phyloP scores from a whole-genome alignment of 2,329 filamentous ascomycete genomes.

The Ophioceras dolichostomum region DNA sequence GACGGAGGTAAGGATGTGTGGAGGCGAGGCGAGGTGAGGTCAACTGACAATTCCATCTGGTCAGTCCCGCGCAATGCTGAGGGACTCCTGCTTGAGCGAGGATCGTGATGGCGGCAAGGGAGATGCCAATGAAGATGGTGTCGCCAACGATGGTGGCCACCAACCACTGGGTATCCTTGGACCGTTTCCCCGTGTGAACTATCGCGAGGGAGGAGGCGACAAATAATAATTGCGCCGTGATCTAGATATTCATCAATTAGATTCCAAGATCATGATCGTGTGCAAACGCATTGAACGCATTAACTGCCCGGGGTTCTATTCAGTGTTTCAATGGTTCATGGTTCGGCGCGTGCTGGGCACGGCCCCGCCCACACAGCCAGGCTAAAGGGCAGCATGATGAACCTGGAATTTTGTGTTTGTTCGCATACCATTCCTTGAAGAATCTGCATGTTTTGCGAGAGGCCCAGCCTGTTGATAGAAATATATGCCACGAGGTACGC shows the following conservation, averaged over 20 bases:
- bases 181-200: constrained; percentile 15
- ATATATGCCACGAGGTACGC: constrained; percentile 20
- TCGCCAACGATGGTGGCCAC: constrained; percentile 17
- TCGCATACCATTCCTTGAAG: constrained; percentile 22
- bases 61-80: constrained; percentile 19
- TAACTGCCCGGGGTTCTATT: too few species aligned
- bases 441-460: constrained; percentile 14
- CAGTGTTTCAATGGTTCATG: background rate
- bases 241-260: too few species aligned
- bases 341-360: background rate
- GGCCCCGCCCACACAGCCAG: too few species aligned
- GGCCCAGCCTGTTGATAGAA: constrained; percentile 12
- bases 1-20: too few species aligned
- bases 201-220: constrained; percentile 17
- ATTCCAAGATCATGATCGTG: too few species aligned
- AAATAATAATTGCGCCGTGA: constrained; percentile 14
- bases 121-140: constrained; percentile 15
- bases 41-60: constrained; percentile 10
- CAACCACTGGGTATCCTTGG: constrained; percentile 12
- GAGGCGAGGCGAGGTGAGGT: background rate
- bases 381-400: too few species aligned
- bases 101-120: constrained; percentile 19
- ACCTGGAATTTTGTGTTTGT: background rate
- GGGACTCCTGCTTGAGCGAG: constrained; percentile 21
- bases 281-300: too few species aligned